Percentiles rank a stretch among this genome's conserved stretches.
phyloP scores from a whole-genome alignment of 306 rosid genomes.

The Elaeagnus macrophylla region DNA sequence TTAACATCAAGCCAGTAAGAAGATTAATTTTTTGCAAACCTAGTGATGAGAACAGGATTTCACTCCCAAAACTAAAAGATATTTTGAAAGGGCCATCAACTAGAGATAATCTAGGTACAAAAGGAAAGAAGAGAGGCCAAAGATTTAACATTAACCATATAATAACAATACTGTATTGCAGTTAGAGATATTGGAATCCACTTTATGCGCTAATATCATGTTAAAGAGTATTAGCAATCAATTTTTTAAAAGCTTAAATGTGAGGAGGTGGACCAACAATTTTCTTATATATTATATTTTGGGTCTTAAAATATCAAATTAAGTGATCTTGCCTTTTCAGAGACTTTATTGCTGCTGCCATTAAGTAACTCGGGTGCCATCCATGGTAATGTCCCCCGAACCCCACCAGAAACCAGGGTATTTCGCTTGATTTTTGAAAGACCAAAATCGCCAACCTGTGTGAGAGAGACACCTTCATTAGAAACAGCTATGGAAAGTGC shows the following conservation, averaged over 20 bases:
- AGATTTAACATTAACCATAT: too few species aligned
- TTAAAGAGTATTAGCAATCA: too few species aligned
- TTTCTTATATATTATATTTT: too few species aligned
- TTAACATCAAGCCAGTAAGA: background rate
- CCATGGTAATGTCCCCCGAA: conserved; percentile 89
- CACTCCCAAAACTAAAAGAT: too few species aligned
- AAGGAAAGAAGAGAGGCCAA: too few species aligned
- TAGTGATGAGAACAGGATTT: background rate
- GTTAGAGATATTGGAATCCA: too few species aligned
- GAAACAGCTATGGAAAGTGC: background rate
- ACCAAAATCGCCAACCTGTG: conserved; percentile 86
- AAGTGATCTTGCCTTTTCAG: conserved; percentile 56
- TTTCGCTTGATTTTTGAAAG: conserved; percentile 80
- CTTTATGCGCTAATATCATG: too few species aligned
- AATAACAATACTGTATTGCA: too few species aligned
- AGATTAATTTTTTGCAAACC: background rate
- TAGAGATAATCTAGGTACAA: too few species aligned
- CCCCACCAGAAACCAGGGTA: conserved; percentile 85
- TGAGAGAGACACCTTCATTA: background rate
- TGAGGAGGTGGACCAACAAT: too few species aligned
- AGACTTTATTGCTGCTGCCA: conserved; percentile 84
- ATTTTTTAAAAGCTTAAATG: too few species aligned
- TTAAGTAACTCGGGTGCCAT: conserved; percentile 90
- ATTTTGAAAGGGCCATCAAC: too few species aligned
- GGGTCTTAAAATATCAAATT: background rate